Percentiles rank a stretch among this genome's conserved stretches.
Conservation (phyloP, 352 stramenopile species). For the Globisporangium uncinulatum region DNA sequence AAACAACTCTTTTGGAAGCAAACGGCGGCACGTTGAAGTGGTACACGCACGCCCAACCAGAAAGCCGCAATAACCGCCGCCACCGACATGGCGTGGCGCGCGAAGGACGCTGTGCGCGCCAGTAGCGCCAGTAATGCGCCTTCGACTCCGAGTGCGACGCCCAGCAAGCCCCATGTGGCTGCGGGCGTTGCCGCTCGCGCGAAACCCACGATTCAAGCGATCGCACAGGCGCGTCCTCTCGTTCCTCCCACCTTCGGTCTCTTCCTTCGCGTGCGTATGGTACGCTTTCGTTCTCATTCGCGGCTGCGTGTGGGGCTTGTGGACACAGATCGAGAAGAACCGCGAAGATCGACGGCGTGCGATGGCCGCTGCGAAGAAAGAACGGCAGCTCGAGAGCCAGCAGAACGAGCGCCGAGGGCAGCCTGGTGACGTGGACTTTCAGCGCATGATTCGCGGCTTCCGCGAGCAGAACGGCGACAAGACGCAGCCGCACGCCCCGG, state of each 20-base stretch:
- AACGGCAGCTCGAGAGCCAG: slow-evolving; percentile 77
- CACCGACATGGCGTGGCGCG: slow-evolving; percentile 24
- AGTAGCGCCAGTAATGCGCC: neutral
- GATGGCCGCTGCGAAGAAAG: slow-evolving; percentile 83
- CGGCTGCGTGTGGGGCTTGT: neutral
- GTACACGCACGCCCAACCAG: neutral
- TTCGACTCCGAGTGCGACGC: neutral
- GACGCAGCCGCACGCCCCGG: slow-evolving; percentile 28
- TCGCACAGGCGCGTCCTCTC: slow-evolving; percentile 31
- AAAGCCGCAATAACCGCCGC: neutral
- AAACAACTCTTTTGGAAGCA: too few relatives aligned
- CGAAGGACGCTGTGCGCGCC: slow-evolving; percentile 15
- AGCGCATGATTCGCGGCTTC: slow-evolving; percentile 88
- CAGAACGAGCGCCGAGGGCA: slow-evolving; percentile 76
- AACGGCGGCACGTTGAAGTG: too few relatives aligned
- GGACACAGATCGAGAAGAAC: slow-evolving; percentile 74
- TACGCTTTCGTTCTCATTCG: neutral
- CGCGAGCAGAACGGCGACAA: slow-evolving; percentile 72
- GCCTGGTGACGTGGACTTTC: slow-evolving; percentile 88
- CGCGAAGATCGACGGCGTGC: slow-evolving; percentile 75
- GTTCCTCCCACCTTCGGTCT: too few relatives aligned
- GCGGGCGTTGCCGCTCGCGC: slow-evolving; percentile 14
- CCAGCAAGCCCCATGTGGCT: slow-evolving; percentile 12
- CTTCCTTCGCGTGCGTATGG: too few relatives aligned
- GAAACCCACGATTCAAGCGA: slow-evolving; percentile 67